Conservation (phyloP, 352 stramenopile genomes). For the Elongisporangium prolatum region DNA sequence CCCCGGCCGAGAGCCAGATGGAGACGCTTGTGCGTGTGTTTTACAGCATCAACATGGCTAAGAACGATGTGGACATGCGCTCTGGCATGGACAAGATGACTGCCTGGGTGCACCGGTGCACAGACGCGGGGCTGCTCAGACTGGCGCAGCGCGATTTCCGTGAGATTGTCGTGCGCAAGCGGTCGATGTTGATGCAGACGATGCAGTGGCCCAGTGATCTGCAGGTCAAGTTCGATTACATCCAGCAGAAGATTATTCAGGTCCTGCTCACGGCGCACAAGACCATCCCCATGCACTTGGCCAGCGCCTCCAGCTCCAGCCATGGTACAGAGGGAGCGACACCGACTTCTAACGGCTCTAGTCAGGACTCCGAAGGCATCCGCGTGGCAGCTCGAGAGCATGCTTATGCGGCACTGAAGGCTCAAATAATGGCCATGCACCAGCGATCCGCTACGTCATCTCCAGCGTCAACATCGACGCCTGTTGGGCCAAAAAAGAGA, state of each 20-base stretch:
- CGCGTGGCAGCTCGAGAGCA: conserved; percentile 34
- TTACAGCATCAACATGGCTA: conserved; percentile 36
- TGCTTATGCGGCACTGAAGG: conserved; percentile 57
- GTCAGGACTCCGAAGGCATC: conserved; percentile 8
- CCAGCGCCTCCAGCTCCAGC: background rate
- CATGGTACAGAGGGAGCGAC: background rate
- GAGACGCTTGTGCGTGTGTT: conserved; percentile 53
- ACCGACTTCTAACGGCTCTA: conserved; percentile 2
- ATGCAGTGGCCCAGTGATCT: conserved; percentile 46
- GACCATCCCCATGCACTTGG: background rate
- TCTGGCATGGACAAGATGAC: conserved; percentile 49
- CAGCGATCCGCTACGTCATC: conserved; percentile 4
- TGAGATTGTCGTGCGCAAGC: conserved; percentile 29
- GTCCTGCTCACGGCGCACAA: conserved; percentile 8
- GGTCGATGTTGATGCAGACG: conserved; percentile 29
- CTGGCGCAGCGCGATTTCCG: conserved; percentile 57
- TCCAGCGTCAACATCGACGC: conserved; percentile 12
- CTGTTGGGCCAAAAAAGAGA: conserved; percentile 2
- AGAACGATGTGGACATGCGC: conserved; percentile 50
- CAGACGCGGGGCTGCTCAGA: conserved; percentile 38
- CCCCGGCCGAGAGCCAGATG: conserved; percentile 45
- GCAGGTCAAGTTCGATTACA: conserved; percentile 52
- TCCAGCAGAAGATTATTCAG: conserved; percentile 49
- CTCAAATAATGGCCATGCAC: conserved; percentile 47
- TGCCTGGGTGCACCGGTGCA: conserved; percentile 50